Conservation (phyloP, 768 basidiomycete species). For the Hirschioporus abietinus region DNA sequence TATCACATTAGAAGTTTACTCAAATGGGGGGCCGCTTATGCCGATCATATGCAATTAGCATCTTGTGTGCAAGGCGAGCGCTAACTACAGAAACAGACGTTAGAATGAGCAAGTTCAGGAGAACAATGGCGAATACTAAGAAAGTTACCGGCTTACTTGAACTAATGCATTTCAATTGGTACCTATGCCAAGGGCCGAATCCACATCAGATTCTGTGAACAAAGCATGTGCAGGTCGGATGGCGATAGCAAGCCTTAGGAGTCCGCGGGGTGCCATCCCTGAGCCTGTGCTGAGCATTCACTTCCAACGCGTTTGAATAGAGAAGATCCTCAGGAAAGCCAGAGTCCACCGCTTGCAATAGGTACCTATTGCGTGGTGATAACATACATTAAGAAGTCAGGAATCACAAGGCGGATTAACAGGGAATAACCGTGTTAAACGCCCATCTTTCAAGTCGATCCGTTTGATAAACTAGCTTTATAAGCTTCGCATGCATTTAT, state of each 20-base stretch:
- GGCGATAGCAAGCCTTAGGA: not conserved
- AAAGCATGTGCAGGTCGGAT: not conserved
- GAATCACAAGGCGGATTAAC: too few relatives aligned
- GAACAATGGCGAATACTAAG: not conserved
- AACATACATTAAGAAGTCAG: not conserved
- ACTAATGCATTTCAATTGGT: not conserved
- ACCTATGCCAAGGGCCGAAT: too few relatives aligned
- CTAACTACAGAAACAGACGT: too few relatives aligned
- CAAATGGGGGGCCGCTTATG: too few relatives aligned
- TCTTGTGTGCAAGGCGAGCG: too few relatives aligned
- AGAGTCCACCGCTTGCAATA: not conserved
- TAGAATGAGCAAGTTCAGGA: not conserved
- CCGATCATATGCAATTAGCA: too few relatives aligned
- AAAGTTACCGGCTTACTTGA: not conserved
- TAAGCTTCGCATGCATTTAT: too few relatives aligned
- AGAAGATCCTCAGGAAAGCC: not conserved
- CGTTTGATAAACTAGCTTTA: too few relatives aligned
- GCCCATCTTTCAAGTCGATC: too few relatives aligned
- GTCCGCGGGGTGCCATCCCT: too few relatives aligned
- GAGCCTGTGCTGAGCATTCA: not conserved
- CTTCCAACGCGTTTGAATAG: not conserved
- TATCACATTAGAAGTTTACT: too few relatives aligned
- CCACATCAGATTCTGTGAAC: not conserved
- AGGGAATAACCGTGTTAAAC: too few relatives aligned
- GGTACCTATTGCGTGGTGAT: not conserved